Percentiles rank a stretch among this genome's conserved stretches.
Evolutionary conservation across 1,284 basidiomycete species (phyloP).

Genomic region (Puccinia coronata): DNA sequence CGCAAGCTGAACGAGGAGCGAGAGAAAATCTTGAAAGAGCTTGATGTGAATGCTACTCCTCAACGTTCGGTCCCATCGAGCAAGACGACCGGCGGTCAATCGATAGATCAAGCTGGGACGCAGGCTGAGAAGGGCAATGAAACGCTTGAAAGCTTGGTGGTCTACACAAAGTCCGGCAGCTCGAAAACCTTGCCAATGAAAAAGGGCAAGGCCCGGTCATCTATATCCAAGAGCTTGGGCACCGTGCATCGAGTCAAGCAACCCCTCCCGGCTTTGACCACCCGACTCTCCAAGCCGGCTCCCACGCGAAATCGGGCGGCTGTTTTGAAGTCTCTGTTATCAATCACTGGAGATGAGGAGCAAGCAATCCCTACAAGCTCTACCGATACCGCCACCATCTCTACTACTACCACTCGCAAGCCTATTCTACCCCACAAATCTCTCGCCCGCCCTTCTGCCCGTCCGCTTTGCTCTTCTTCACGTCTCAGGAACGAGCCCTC

Average conservation of each 20-base stretch:
- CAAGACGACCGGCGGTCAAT: neutral
- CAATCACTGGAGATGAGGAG: conserved; percentile 19
- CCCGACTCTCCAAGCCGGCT: neutral
- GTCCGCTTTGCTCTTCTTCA: neutral
- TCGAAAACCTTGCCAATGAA: neutral
- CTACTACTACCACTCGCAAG: neutral
- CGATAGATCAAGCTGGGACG: neutral
- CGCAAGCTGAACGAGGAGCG: conserved; percentile 13
- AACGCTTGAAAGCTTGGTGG: conserved; percentile 21
- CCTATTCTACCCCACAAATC: neutral
- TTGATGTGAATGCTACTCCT: neutral
- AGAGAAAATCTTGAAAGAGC: conserved; percentile 6
- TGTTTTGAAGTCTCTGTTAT: conserved; percentile 19
- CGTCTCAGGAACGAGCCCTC: neutral
- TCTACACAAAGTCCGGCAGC: conserved; percentile 11
- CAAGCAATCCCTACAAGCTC: neutral
- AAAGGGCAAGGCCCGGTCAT: conserved; percentile 14
- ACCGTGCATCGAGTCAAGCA: conserved; percentile 16
- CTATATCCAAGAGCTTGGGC: conserved; percentile 3
- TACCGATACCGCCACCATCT: neutral
- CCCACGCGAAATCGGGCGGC: neutral
- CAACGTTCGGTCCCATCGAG: neutral
- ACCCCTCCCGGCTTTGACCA: neutral
- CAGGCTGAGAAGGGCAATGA: neutral
- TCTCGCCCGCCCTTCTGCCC: no score